Conservation (phyloP, 352 stramenopile species). For the Globisporangium middletonii region DNA sequence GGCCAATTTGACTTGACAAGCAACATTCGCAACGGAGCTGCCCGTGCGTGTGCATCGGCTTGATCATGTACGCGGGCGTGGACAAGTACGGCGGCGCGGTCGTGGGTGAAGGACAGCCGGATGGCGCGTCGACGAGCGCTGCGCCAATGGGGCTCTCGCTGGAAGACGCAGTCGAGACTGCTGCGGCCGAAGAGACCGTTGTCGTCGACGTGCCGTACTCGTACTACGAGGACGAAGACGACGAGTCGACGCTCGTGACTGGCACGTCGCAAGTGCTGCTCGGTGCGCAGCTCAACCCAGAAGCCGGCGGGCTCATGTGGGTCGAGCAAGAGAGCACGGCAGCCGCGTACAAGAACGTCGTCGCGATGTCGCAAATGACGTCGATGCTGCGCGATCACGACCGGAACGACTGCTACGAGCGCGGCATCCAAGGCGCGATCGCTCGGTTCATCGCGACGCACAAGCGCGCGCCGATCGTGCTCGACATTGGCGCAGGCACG, state of each 20-base stretch:
- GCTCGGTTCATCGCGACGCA: conserved; percentile 34
- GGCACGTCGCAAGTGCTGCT: conserved; percentile 65
- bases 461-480: conserved; percentile 46
- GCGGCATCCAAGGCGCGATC: conserved; percentile 60
- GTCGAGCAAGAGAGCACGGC: conserved; percentile 53
- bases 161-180: conserved; percentile 73
- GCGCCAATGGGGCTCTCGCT: conserved; percentile 38
- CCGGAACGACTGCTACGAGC: conserved; percentile 76
- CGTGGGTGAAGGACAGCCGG: conserved; percentile 54
- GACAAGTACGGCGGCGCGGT: conserved; percentile 80
- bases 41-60: no score
- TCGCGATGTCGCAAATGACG: conserved; percentile 86
- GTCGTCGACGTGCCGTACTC: conserved; percentile 78
- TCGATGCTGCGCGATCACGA: conserved; percentile 80
- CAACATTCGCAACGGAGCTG: no score
- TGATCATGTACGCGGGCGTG: conserved; percentile 63
- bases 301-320: conserved; percentile 75
- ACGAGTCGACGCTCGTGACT: conserved; percentile 46
- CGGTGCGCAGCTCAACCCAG: conserved; percentile 64
- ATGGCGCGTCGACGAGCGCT: conserved; percentile 15
- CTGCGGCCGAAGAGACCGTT: conserved; percentile 71
- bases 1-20: no score
- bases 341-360: conserved; percentile 73
- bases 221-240: conserved; percentile 65
- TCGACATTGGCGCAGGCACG: conserved; percentile 82